phyloP scores from a whole-genome alignment of 192 early-diverging fungal genomes.

The Coemansia sp. region DNA sequence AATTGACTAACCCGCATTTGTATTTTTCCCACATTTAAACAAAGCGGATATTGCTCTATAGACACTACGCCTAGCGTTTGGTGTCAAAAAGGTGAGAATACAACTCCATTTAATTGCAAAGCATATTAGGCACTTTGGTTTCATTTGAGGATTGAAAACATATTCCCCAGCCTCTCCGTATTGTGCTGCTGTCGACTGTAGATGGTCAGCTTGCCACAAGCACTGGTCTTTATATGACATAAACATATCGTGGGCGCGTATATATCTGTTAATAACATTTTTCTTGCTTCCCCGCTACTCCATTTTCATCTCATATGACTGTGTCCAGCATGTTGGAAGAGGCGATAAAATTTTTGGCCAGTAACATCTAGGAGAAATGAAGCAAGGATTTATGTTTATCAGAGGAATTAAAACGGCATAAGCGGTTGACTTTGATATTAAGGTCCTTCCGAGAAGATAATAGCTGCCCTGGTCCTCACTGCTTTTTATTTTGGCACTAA shows the following conservation, averaged over 20 bases:
- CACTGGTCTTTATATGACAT: not conserved
- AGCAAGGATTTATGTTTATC: not conserved
- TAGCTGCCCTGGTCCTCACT: not conserved
- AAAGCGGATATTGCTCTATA: not conserved
- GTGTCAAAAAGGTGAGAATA: not conserved
- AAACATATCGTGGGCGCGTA: too few species aligned
- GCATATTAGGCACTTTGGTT: not conserved
- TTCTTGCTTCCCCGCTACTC: not conserved
- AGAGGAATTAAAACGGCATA: not conserved
- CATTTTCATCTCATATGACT: not conserved
- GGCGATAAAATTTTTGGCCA: not conserved
- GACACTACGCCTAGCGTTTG: not conserved
- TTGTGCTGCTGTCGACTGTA: not conserved
- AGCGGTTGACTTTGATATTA: not conserved
- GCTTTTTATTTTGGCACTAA: not conserved
- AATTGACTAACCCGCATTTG: conserved; percentile 10
- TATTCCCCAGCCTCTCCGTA: not conserved
- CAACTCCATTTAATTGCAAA: conserved; percentile 9
- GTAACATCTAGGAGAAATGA: not conserved
- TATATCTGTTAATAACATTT: not conserved
- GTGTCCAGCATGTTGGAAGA: not conserved
- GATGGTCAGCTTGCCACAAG: not conserved
- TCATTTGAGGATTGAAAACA: not conserved
- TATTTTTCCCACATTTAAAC: conserved; percentile 17
- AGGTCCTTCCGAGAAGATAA: not conserved